A percentile compares a stretch with the other conserved stretches of the same genome.
phyloP scores from a whole-genome alignment of 2,329 filamentous ascomycete genomes.

The Plectosphaerella sp. region DNA sequence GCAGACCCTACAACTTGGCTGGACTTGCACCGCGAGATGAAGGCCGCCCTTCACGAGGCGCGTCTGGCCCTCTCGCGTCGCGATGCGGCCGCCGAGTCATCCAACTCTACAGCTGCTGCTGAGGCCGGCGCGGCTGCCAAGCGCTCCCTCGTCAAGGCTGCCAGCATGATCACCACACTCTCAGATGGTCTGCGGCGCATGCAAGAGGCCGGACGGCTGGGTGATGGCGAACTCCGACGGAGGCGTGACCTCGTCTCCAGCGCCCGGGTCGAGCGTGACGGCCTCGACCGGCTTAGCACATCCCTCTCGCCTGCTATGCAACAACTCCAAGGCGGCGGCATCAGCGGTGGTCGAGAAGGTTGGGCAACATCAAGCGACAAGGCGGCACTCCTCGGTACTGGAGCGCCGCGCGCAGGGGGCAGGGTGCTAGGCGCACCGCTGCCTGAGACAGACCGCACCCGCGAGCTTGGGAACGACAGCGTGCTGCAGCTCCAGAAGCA shows the following conservation, averaged over 20 bases:
- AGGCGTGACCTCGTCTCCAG: constrained; percentile 66
- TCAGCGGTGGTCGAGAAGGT: constrained; percentile 43
- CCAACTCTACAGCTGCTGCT: constrained; percentile 37
- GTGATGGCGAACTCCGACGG: constrained; percentile 70
- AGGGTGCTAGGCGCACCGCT: constrained; percentile 69
- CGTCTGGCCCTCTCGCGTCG: constrained; percentile 61
- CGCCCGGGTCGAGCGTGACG: constrained; percentile 70
- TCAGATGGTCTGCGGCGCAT: constrained; percentile 60
- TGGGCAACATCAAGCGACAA: constrained; percentile 45
- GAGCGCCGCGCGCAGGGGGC: constrained; percentile 37
- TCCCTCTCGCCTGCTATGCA: constrained; percentile 29
- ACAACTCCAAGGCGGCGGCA: constrained; percentile 10
- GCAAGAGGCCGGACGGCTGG: constrained; percentile 51
- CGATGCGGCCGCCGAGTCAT: constrained; percentile 45
- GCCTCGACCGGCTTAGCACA: constrained; percentile 67
- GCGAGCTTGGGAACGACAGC: constrained; percentile 72
- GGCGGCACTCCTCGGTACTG: constrained; percentile 39
- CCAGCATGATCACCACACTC: constrained; percentile 57
- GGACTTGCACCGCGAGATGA: constrained; percentile 71
- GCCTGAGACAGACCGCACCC: constrained; percentile 70
- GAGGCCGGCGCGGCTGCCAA: constrained; percentile 73
- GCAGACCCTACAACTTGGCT: constrained; percentile 68
- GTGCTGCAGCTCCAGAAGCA: constrained; percentile 70
- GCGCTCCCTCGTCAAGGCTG: constrained; percentile 65
- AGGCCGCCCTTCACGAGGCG: constrained; percentile 64